phyloP scores from a whole-genome alignment of 2,329 filamentous ascomycete species.

The Colletotrichum cereale region DNA sequence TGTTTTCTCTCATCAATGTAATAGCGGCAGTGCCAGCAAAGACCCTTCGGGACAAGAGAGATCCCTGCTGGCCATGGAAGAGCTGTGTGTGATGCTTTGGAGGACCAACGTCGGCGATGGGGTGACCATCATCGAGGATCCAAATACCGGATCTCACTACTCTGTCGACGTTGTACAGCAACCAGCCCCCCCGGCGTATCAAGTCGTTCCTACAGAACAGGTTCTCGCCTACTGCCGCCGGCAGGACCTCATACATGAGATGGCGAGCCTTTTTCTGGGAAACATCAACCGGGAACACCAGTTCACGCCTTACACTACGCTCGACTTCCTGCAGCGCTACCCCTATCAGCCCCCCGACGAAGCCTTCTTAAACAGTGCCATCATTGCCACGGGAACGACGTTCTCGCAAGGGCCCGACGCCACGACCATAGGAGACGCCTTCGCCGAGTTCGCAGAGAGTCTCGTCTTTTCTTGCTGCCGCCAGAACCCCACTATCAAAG shows the following conservation, averaged over 20 bases:
- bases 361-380: conserved; percentile 38
- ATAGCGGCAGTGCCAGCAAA: neutral
- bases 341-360: conserved; percentile 34
- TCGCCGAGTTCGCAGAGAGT: conserved; percentile 37
- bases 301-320: conserved; percentile 35
- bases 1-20: neutral
- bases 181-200: neutral
- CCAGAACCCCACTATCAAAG: conserved; percentile 30
- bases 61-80: conserved; percentile 40
- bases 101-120: conserved; percentile 41
- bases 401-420: conserved; percentile 33
- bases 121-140: conserved; percentile 40
- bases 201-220: conserved; percentile 13
- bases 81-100: conserved; percentile 42
- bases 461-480: conserved; percentile 39
- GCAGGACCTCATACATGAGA: conserved; percentile 24
- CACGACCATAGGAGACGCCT: conserved; percentile 27
- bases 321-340: conserved; percentile 32
- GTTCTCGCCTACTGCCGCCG: conserved; percentile 37
- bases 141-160: conserved; percentile 32
- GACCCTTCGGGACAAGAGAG: conserved; percentile 20
- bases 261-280: conserved; percentile 34
- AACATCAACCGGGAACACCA: conserved; percentile 41
- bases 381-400: conserved; percentile 33
- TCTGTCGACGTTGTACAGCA: conserved; percentile 15